These are phyloP conservation scores for Harringtonia aguacate DNA, from an alignment of 2,329 filamentous ascomycete genomes.

Conservation along the genomic window DNA sequence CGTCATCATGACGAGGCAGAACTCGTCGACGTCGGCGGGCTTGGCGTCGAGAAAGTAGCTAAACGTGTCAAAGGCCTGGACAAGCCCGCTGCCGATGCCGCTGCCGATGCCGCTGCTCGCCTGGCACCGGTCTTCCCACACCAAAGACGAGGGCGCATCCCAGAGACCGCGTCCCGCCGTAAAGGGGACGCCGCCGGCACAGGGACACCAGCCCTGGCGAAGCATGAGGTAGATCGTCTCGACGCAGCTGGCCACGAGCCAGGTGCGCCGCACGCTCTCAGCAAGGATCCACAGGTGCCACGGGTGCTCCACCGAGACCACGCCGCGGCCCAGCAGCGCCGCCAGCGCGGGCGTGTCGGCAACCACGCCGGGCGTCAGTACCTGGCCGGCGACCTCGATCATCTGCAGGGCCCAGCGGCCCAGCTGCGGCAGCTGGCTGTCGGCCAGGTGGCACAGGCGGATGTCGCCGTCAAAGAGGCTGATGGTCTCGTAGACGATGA, in stretches of 20 bases:
- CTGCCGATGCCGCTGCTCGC: too few relatives aligned
- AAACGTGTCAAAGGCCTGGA: too few relatives aligned
- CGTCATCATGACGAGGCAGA: too few relatives aligned
- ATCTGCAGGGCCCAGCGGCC: constrained; percentile 1
- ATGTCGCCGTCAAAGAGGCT: constrained; percentile 40
- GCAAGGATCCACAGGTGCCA: constrained; percentile 21
- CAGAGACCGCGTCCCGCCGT: constrained; percentile 16
- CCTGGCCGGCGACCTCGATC: neutral
- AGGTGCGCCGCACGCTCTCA: constrained; percentile 21
- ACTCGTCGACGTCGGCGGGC: too few relatives aligned
- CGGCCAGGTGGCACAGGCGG: constrained; percentile 26
- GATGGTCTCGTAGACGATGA: constrained; percentile 39
- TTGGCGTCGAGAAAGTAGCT: too few relatives aligned
- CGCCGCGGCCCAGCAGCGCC: neutral
- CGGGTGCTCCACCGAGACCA: neutral
- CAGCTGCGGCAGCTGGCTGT: constrained; percentile 16
- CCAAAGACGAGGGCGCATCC: constrained; percentile 14
- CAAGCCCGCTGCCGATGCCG: too few relatives aligned
- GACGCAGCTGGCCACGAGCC: constrained; percentile 12
- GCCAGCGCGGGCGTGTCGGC: neutral
- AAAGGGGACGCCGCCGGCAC: constrained; percentile 15
- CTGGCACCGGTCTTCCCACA: constrained; percentile 12
- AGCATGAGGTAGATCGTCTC: constrained; percentile 14
- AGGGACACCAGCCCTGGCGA: constrained; percentile 12
- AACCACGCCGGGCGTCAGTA: neutral